Base-by-base conservation (phyloP, 2,329 filamentous ascomycete genomes). In the Colletotrichum plurivorum region DNA sequence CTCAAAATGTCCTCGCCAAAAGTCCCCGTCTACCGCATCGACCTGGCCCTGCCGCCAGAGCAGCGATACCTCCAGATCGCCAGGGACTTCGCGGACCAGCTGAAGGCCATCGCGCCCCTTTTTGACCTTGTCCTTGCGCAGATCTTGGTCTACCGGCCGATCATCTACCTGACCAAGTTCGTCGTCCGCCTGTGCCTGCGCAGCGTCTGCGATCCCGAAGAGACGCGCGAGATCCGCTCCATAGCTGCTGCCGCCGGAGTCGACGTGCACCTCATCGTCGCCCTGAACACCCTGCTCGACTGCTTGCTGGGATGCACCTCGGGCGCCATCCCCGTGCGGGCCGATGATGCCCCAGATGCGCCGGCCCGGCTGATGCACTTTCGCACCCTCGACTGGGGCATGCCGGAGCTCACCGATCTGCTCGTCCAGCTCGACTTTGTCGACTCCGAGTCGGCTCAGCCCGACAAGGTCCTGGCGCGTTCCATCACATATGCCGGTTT, bases 221-320 rank as follows among this genome's bases (percentile, higher is more conserved):
- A 91, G 76, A 89, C 84, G 1, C 80, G 84, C 57, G 89, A 91
- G 74, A 78, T 91, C 20, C 80, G 77, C 20, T 88, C 88, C 0
- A 89, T 91, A 43, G 81, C 82, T 45, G 75, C 80, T 25, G 79
- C 77, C 2, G 84, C 83, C 1, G 85, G 83, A 0, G 80, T 91
- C 6, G 81, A 85, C 2, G 78, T 90, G 73, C 88, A 88, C 73
- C 78, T 90, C 1, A 77, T 91, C 0, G 82, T 91, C 7, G 84
- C 84, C 3, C 82, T 90, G 68, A 91, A 91, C 73, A 85, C 87
- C 2, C 78, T 90, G 2, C 79, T 91, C 1, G 89, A 92, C 74
- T 78, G 85, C 5, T 80, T 91, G 57, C 86, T 91, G 82, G 89
- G 88, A 2, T 91, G 89, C 75, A 90, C 88, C 0, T 89, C 87